A percentile compares a stretch with the other conserved stretches of the same genome.
Evolutionary conservation across 805 yeast species (phyloP).

Genomic region (Ogataea angusta): DNA sequence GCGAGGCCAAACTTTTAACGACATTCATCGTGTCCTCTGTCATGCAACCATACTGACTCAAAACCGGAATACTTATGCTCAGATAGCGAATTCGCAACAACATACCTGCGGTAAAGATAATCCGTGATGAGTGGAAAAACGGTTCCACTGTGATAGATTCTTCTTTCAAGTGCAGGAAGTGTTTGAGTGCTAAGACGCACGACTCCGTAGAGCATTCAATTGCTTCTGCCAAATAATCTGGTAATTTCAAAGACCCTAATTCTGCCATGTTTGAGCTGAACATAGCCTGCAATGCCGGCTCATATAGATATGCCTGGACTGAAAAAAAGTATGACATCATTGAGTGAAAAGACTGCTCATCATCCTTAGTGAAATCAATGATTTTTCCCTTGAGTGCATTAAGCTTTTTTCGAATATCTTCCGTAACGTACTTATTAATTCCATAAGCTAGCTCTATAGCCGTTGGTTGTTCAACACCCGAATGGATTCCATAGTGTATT

Average conservation of each 20-base stretch:
- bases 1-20: conserved; percentile 24
- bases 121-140: conserved; percentile 50
- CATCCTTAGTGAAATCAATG: conserved; percentile 20
- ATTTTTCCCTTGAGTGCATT: conserved; percentile 39
- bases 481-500: conserved; percentile 50
- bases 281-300: conserved; percentile 38
- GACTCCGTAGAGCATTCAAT: conserved; percentile 51
- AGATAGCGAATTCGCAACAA: conserved; percentile 54
- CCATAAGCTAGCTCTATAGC: conserved; percentile 25
- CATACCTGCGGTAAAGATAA: conserved; percentile 65
- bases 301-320: conserved; percentile 64
- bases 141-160: conserved; percentile 57
- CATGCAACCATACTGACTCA: conserved; percentile 41
- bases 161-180: conserved; percentile 42
- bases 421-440: conserved; percentile 38
- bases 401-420: conserved; percentile 50
- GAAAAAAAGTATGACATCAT: conserved; percentile 53
- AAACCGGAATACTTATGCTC: conserved; percentile 49
- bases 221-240: conserved; percentile 36
- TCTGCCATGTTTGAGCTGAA: conserved; percentile 14
- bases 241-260: conserved; percentile 13
- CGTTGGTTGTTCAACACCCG: conserved; percentile 35
- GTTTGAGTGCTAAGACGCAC: conserved; percentile 49
- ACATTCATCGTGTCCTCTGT: conserved; percentile 41
- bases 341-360: conserved; percentile 36